Evolutionary conservation across 768 basidiomycete species (phyloP).

Genomic region (Pleurotus djamor): DNA sequence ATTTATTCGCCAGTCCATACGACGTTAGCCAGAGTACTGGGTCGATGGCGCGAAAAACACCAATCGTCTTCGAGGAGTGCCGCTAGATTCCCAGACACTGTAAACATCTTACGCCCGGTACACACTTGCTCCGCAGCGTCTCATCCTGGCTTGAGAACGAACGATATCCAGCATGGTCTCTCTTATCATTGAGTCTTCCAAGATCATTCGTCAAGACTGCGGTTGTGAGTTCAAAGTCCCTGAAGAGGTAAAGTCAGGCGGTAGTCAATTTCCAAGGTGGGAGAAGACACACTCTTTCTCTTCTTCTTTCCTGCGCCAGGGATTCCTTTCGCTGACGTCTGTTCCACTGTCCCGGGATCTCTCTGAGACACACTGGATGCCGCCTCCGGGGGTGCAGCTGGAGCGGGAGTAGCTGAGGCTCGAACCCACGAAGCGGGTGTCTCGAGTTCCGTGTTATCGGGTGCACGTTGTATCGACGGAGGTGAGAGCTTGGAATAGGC

Average conservation of each 20-base stretch:
- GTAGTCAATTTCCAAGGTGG: not conserved
- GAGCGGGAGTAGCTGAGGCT: conserved; percentile 40
- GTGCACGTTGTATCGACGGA: conserved; percentile 30
- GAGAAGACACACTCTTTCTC: conserved; percentile 61
- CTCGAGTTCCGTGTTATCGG: conserved; percentile 26
- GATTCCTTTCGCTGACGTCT: conserved; percentile 37
- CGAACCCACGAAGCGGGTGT: conserved; percentile 23
- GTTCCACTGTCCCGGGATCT: conserved; percentile 39
- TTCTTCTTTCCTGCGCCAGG: conserved; percentile 67
- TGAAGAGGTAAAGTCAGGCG: not conserved
- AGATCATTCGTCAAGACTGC: not conserved
- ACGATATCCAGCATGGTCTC: not conserved
- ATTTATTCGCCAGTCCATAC: not conserved
- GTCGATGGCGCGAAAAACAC: not conserved
- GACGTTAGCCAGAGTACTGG: not conserved
- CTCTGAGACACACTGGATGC: conserved; percentile 30
- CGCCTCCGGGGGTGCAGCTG: conserved; percentile 25
- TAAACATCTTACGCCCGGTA: not conserved
- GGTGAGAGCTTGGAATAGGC: conserved; percentile 60
- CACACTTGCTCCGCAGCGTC: not conserved
- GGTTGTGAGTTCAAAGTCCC: conserved; percentile 9
- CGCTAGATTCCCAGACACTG: too few relatives aligned
- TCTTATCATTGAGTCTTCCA: not conserved
- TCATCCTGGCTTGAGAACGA: not conserved
- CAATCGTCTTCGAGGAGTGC: too few relatives aligned